Evolutionary conservation across 139 green algal species (phyloP).

Genomic region (Closterium sp.): DNA sequence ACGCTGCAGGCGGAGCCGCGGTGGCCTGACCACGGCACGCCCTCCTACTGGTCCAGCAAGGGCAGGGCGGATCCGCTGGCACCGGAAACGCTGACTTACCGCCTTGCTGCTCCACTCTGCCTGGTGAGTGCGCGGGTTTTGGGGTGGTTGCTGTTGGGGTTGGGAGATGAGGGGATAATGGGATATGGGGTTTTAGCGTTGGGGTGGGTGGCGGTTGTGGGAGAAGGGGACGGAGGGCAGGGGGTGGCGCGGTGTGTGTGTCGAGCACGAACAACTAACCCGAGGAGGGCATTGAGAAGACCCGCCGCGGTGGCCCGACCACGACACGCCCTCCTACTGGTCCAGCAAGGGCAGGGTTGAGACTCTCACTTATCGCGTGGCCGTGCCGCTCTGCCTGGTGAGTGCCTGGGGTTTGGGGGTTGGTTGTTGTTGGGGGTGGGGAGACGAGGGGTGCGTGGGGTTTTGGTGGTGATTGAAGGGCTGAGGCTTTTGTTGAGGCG

Average conservation of each 20-base stretch:
- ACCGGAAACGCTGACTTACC: constrained; percentile 5
- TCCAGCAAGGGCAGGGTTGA: constrained; percentile 1
- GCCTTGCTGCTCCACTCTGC: neutral
- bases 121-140: neutral
- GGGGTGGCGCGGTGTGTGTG: neutral
- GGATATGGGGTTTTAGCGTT: no score
- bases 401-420: neutral
- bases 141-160: no score
- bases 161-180: no score
- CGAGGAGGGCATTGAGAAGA: constrained; percentile 3
- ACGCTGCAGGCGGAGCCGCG: constrained; percentile 4
- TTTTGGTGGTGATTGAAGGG: neutral
- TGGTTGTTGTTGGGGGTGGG: no score
- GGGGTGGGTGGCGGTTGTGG: no score
- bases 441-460: neutral
- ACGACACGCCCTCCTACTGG: constrained; percentile 1
- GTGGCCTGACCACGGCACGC: neutral
- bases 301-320: neutral
- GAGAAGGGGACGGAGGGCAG: no score
- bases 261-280: constrained; percentile 5
- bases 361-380: constrained; percentile 4
- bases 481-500: no score
- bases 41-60: constrained; percentile 19
- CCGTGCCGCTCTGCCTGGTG: neutral
- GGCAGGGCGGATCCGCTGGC: neutral